Base-by-base conservation (phyloP, 345 rosid genomes). In the Lepidium aucheri region DNA sequence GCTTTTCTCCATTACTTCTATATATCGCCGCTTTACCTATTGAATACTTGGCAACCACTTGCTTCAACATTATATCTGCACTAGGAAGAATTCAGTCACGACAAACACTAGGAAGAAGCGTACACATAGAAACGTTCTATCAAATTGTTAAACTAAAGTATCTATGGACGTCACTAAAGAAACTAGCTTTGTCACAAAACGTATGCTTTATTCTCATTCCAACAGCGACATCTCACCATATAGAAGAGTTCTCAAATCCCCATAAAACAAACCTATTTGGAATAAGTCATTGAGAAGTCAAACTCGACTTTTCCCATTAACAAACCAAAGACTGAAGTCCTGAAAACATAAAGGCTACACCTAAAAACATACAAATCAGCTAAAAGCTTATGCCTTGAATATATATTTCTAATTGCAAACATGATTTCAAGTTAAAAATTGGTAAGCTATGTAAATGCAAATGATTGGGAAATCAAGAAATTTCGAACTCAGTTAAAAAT, bases 31-130 rank as follows among this genome's bases (percentile, higher is more conserved):
- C 65, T 61, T 57, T 68, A 52, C 45, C 73, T 16, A 32, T 58
- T 4, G 74, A 67, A 42, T 69, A 69, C 77, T 77, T 79, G 51
- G 68, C 58, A 65, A 82, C 32, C 14, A 73, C 84, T 70, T 82
- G 83, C 77, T 73, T 86, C 76, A 84, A 75, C 86, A 82, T 82
- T 20, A 53, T 65, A 55, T 17, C 55, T 50, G 12, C 63, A 67
- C 65, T 49, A 63, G 13, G 30, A 13, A 34, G 36, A 14, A 12
- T 51, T 34, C 49, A 53, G 32, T 15, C 17, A 26, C 11, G 9
- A 43, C 40, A 36, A 11, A 36, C n/a, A 2, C 28, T 46, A 20
- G 51, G n/a, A 45, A 18, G 26, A 45, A 45, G 28, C 8, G 51
- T 6, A 36, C 55, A 12, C 42, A 34, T 12, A 9, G n/a, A 24